Conservation (phyloP, 1,284 basidiomycete genomes). For the Fomitiporia mediterranea region DNA sequence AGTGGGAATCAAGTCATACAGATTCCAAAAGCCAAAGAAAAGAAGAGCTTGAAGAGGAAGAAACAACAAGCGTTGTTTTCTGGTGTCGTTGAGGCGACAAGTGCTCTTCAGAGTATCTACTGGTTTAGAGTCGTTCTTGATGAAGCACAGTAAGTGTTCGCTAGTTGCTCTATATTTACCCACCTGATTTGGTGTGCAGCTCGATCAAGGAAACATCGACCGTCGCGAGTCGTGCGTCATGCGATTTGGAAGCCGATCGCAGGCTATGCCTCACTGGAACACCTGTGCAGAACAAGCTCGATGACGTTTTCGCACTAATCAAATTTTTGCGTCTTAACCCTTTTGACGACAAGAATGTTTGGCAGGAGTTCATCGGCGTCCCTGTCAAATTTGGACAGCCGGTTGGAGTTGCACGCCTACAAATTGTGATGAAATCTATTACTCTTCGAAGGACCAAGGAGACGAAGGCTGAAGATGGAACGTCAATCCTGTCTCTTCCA, state of each 20-base stretch:
- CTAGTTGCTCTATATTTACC: background rate
- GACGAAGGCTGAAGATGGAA: constrained; percentile 75
- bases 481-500: constrained; percentile 82
- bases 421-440: constrained; percentile 96
- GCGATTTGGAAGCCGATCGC: constrained; percentile 91
- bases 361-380: constrained; percentile 90
- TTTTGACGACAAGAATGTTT: constrained; percentile 88
- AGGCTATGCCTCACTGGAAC: constrained; percentile 95
- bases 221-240: constrained; percentile 90
- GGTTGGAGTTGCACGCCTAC: constrained; percentile 89
- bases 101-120: constrained; percentile 91
- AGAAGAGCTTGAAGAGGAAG: constrained; percentile 61
- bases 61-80: constrained; percentile 49
- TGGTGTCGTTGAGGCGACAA: constrained; percentile 57
- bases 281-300: constrained; percentile 97
- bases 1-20: constrained; percentile 58
- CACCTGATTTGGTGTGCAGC: constrained; percentile 38
- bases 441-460: constrained; percentile 97
- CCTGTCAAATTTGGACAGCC: constrained; percentile 90
- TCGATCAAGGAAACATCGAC: constrained; percentile 96
- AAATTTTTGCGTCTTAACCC: constrained; percentile 93
- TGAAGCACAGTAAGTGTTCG: constrained; percentile 84
- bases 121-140: constrained; percentile 99
- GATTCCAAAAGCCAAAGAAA: constrained; percentile 49
- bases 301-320: constrained; percentile 95